Base-by-base conservation (phyloP, 148 eudicot genomes). In the Chenopodium quinoa region DNA sequence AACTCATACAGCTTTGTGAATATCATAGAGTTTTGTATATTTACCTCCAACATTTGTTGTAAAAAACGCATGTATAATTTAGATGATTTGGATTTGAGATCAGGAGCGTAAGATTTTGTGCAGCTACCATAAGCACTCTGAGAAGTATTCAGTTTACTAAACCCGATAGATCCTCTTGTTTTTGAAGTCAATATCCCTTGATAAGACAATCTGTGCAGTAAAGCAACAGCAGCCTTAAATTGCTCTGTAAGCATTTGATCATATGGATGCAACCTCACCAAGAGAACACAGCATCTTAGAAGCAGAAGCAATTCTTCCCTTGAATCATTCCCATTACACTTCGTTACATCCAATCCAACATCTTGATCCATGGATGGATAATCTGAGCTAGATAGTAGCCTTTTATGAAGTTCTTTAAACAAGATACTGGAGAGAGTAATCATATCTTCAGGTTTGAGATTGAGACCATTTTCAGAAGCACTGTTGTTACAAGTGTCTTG, bases 11-110 rank as follows among this genome's bases (percentile, higher is more conserved):
- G 54, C 7, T 73, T 40, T 40, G 44, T 40, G 8, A 37, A 46
- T 73, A 37, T 40, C 40, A 19, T 72, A 60, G 66, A n/a, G 4
- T 44, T 27, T 20, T 77, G 19, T 22, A 48, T 77, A 63, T 82
- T 84, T 88, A 94, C 98, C 98, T 94, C 98, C 63, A 90, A 89
- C 78, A 89, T 88, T 65, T 79, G 71, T 71, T 88, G 76, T 76
- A 91, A 40, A 71, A 89, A 81, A 52, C 75, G 20, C 69, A 72
- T 1, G 37, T 37, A 77, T 4, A 76, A 84, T 9, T 80, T 76
- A 69, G 71, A 79, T 68, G 86, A 80, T 40, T 90, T 88, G 67
- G 85, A 88, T 73, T 75, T 86, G 81, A 86, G 75, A 56, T 88
- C 86, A 76, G 83, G 84, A 6, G 80, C 79, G 46, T 62, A 82